A percentile compares a stretch with the other conserved stretches of the same genome.
These are phyloP conservation scores for Serendipita sp. DNA, from an alignment of 768 basidiomycete genomes.

Conservation along the genomic window DNA sequence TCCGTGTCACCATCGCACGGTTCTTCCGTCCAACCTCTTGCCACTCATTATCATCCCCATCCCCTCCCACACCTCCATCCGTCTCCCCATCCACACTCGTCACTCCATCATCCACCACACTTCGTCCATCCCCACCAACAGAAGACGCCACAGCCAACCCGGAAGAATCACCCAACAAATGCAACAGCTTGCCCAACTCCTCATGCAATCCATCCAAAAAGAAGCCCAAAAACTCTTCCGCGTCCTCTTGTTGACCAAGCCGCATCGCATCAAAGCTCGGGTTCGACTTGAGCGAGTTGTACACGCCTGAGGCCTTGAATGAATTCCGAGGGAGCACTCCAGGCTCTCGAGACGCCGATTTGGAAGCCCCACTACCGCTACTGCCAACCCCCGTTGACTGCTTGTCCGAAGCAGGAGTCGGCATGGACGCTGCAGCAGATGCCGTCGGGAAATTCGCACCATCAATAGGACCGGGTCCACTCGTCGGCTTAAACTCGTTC, in stretches of 20 bases:
- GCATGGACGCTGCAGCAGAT: conserved; percentile 21
- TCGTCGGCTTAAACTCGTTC: conserved; percentile 22
- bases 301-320: conserved; percentile 74
- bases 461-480: neutral
- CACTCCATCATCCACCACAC: conserved; percentile 15
- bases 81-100: too few species aligned
- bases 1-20: conserved; percentile 60
- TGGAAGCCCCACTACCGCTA: conserved; percentile 18
- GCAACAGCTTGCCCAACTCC: conserved; percentile 58
- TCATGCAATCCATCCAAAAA: conserved; percentile 91
- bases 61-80: conserved; percentile 30
- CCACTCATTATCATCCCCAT: conserved; percentile 66
- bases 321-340: conserved; percentile 31
- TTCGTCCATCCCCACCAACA: conserved; percentile 14
- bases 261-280: conserved; percentile 88
- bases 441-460: conserved; percentile 12
- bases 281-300: conserved; percentile 87
- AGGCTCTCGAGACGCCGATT: neutral
- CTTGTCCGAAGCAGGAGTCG: conserved; percentile 18
- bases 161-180: conserved; percentile 33
- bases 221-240: conserved; percentile 97
- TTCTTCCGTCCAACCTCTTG: conserved; percentile 87
- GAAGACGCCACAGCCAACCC: neutral
- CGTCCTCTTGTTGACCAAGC: conserved; percentile 93
- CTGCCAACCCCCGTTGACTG: conserved; percentile 21